Conservation (phyloP, 1,139 yeast species). For the Candida dubliniensis region DNA sequence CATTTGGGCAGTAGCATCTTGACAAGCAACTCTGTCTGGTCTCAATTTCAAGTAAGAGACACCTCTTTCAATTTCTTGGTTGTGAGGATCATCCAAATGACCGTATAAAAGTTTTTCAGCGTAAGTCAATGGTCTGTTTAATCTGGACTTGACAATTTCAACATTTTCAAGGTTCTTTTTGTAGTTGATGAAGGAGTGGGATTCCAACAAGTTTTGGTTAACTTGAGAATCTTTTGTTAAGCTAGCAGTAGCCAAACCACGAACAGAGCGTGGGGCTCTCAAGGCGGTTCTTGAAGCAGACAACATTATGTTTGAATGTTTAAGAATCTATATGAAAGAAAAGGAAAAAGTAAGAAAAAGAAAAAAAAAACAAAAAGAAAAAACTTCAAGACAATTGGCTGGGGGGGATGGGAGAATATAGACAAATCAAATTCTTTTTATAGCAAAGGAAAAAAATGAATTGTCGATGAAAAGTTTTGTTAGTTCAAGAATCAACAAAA, state of each 20-base stretch:
- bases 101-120: slow-evolving; percentile 97
- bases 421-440: not conserved
- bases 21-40: slow-evolving; percentile 99
- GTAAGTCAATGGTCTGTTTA: slow-evolving; percentile 91
- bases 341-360: slow-evolving; percentile 1
- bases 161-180: slow-evolving; percentile 81
- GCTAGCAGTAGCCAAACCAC: slow-evolving; percentile 76
- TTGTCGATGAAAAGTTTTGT: not conserved
- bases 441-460: not conserved
- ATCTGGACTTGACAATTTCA: slow-evolving; percentile 81
- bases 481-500: not conserved
- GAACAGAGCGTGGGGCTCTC: slow-evolving; percentile 42
- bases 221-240: slow-evolving; percentile 91
- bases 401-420: slow-evolving; percentile 1
- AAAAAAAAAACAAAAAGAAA: slow-evolving; percentile 5
- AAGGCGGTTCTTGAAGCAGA: slow-evolving; percentile 39
- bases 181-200: slow-evolving; percentile 76
- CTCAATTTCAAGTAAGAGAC: slow-evolving; percentile 93
- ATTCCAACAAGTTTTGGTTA: slow-evolving; percentile 86
- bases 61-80: slow-evolving; percentile 95
- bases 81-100: slow-evolving; percentile 94
- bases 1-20: slow-evolving; percentile 99
- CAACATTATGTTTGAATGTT: slow-evolving; percentile 28
- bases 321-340: slow-evolving; percentile 1
- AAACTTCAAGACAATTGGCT: slow-evolving; percentile 5